Conservation (phyloP, 768 basidiomycete genomes). For the Trametes elegans region DNA sequence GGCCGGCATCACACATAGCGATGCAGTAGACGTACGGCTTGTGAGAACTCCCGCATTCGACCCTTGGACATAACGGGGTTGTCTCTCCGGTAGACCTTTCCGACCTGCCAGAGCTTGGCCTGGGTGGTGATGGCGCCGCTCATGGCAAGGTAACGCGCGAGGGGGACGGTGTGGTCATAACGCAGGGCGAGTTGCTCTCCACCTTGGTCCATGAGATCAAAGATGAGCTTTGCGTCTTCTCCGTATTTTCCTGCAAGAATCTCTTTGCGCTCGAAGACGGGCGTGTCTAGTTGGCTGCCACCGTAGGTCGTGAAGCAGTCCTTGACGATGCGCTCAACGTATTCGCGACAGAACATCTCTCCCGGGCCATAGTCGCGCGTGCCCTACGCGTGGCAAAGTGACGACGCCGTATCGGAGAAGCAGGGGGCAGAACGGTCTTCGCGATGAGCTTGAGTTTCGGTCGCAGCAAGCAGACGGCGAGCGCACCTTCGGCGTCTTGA, state of each 20-base stretch:
- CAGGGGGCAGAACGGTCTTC: background rate
- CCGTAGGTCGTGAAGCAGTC: constrained; percentile 88
- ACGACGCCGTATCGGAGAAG: background rate
- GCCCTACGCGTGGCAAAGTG: constrained; percentile 52
- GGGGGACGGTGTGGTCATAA: constrained; percentile 96
- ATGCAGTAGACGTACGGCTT: constrained; percentile 48
- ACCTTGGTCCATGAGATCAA: constrained; percentile 96
- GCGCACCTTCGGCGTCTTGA: constrained; percentile 93
- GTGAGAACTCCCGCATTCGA: constrained; percentile 97
- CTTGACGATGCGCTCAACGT: constrained; percentile 86
- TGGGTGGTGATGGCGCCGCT: constrained; percentile 72
- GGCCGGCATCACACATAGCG: constrained; percentile 22
- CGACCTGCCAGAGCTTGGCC: constrained; percentile 93
- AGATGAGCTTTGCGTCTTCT: constrained; percentile 96
- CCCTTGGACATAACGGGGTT: constrained; percentile 98
- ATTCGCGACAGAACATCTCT: constrained; percentile 89
- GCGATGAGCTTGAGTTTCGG: constrained; percentile 20
- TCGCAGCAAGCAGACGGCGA: background rate
- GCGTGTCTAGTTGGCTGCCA: constrained; percentile 91
- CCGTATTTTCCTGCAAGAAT: constrained; percentile 96
- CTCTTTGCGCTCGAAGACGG: constrained; percentile 97
- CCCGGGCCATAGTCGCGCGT: constrained; percentile 92
- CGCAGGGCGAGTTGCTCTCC: constrained; percentile 93
- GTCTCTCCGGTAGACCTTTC: constrained; percentile 97
- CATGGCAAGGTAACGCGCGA: constrained; percentile 96